Base-by-base conservation (phyloP, 164 flowering plant species). In the Tetrastigma voinierianum region DNA sequence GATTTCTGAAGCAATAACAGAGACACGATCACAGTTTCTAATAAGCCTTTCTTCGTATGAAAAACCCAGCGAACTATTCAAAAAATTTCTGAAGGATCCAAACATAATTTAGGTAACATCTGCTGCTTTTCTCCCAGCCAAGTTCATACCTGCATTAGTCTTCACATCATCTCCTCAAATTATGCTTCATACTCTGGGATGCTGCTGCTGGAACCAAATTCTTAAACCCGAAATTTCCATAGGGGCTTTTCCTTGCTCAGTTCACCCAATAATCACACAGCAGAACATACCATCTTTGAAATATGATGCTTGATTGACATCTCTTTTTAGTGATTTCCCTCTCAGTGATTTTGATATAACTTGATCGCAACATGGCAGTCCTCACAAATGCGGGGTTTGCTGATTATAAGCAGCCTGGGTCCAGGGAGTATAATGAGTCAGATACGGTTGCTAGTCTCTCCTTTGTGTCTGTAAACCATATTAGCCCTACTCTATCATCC, bases 241-340 rank as follows among this genome's bases (percentile, higher is more conserved):
- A 10, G 46, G n/a, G 51, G 7, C 48, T 15, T 25, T 45, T 25
- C 45, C 54, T 46, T 55, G 10, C 14, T n/a, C 15, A n/a, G 47
- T 17, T 82, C 71, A 82, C 86, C 86, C 86, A 80, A 56, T 69
- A 71, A 67, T 82, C 86, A 49, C 78, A n/a, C 72, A 73, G 86
- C 82, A 58, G 87, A 81, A 66, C 87, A 83, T 6, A 32, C 87
- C 87, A 69, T 79, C 78, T 49, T 71, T 76, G 47, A 82, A 84
- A 61, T 78, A n/a, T 78, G 85, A 75, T 84, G 85, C 59, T 80
- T 82, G 82, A 55, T 82, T 84, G 9, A 82, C 82, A 71, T 82
- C 85, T 67, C 85, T 74, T 1, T 80, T 80, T 40, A 4, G 56
- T 67, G 19, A 84, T 76, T 59, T 82, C 87, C 73, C 85, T 70